Percentiles rank a stretch among this genome's conserved stretches.
Conservation (phyloP, 179 eudicot genomes). For the Silene vulgaris region DNA sequence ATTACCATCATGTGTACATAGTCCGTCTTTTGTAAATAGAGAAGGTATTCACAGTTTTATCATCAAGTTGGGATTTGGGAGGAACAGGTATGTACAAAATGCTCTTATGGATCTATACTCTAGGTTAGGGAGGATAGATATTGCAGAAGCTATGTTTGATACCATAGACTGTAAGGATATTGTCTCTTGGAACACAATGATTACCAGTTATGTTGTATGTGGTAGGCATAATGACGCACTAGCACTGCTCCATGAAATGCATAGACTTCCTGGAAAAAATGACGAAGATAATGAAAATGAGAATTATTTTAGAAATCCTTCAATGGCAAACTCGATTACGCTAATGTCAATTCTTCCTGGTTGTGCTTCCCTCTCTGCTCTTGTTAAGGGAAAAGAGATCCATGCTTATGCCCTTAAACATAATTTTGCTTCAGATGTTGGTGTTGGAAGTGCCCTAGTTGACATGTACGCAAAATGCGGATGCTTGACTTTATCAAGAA, state of each 20-base stretch:
- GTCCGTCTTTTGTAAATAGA: conserved; percentile 27
- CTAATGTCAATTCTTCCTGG: conserved; percentile 48
- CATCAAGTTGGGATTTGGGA: conserved; percentile 34
- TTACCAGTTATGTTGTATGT: conserved; percentile 43
- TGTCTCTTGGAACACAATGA: conserved; percentile 46
- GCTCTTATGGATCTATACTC: conserved; percentile 48
- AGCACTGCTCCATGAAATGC: conserved; percentile 40
- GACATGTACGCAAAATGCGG: conserved; percentile 54
- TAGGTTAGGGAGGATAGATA: conserved; percentile 38
- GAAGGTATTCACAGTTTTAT: conserved; percentile 41
- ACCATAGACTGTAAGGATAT: conserved; percentile 35
- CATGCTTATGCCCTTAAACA: conserved; percentile 40
- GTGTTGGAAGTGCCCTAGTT: conserved; percentile 45
- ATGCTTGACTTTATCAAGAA: conserved; percentile 33
- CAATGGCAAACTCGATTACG: conserved; percentile 37
- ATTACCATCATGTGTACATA: conserved; percentile 43
- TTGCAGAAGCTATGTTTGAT: conserved; percentile 32
- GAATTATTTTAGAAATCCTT: conserved; percentile 13
- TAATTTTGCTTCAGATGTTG: conserved; percentile 35
- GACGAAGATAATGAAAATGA: conserved; percentile 13
- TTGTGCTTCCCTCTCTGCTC: conserved; percentile 43
- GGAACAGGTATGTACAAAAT: conserved; percentile 33
- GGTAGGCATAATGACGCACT: conserved; percentile 42
- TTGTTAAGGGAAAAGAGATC: conserved; percentile 44
- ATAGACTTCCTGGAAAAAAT: conserved; percentile 10